Evolutionary conservation across 495 filamentous ascomycete genomes (phyloP).

Genomic region (Pyrenula aspistea): DNA sequence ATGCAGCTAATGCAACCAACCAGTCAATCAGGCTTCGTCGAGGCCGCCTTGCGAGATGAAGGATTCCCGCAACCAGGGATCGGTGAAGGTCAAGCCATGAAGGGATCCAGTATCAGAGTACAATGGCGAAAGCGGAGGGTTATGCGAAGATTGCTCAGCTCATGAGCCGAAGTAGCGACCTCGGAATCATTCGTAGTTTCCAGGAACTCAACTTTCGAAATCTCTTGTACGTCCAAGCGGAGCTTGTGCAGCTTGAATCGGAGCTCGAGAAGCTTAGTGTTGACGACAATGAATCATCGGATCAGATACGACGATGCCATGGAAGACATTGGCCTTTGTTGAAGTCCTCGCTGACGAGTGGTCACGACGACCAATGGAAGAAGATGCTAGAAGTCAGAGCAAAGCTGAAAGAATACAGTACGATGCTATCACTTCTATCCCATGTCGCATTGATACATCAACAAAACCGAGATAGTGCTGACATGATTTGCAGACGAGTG

Average conservation of each 20-base stretch:
- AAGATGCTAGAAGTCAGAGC: not conserved
- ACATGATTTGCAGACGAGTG: too few relatives aligned
- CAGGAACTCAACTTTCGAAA: slow-evolving; percentile 16
- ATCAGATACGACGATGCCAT: not conserved
- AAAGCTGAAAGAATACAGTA: not conserved
- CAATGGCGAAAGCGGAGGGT: too few relatives aligned
- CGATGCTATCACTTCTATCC: too few relatives aligned
- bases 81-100: too few relatives aligned
- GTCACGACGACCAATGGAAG: not conserved
- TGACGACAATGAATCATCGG: slow-evolving; percentile 4
- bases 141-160: slow-evolving; percentile 7
- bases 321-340: not conserved
- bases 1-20: too few relatives aligned
- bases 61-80: too few relatives aligned
- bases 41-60: too few relatives aligned
- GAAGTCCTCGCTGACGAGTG: not conserved
- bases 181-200: slow-evolving; percentile 18
- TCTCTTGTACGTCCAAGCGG: slow-evolving; percentile 22
- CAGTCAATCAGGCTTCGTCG: too few relatives aligned
- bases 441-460: too few relatives aligned
- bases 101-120: too few relatives aligned
- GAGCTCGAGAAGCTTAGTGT: slow-evolving; percentile 9
- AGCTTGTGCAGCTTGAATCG: slow-evolving; percentile 15
- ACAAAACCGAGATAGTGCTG: too few relatives aligned
- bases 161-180: slow-evolving; percentile 6